phyloP scores from a whole-genome alignment of 768 basidiomycete genomes.

The Vararia minispora region DNA sequence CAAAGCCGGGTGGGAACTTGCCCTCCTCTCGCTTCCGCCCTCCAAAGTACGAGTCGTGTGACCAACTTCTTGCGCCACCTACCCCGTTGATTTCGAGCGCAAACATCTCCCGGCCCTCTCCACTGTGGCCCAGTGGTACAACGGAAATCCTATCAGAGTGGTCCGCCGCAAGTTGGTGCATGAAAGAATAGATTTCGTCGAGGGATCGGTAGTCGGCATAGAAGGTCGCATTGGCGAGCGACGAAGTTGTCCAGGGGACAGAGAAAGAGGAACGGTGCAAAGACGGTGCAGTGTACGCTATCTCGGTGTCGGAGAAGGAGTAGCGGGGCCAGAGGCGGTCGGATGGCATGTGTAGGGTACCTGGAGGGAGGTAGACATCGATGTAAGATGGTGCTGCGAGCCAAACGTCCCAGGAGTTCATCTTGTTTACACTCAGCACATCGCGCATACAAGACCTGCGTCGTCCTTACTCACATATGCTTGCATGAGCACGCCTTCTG shows the following conservation, averaged over 20 bases:
- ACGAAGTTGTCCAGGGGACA: constrained; percentile 15
- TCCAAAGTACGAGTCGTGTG: constrained; percentile 8
- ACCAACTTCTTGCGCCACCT: constrained; percentile 2
- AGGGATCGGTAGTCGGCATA: constrained; percentile 45
- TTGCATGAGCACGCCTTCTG: too few species aligned
- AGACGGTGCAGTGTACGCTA: constrained; percentile 25
- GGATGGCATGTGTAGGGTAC: constrained; percentile 12
- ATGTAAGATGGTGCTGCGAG: constrained; percentile 32
- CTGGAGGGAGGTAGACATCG: constrained; percentile 36
- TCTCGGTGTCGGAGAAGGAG: constrained; percentile 2
- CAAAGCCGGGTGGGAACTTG: constrained; percentile 39
- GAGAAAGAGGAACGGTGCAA: constrained; percentile 13
- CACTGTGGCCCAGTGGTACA: constrained; percentile 42
- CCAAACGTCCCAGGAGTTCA: constrained; percentile 49
- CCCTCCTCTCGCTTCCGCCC: constrained; percentile 10
- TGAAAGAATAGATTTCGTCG: constrained; percentile 40
- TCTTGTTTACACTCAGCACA: too few species aligned
- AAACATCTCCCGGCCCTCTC: constrained; percentile 47
- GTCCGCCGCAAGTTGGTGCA: constrained; percentile 32
- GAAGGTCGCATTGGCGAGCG: constrained; percentile 23
- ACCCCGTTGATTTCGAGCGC: constrained; percentile 37
- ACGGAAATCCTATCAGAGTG: constrained; percentile 38
- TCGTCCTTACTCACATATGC: too few species aligned
- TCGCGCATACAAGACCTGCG: too few species aligned
- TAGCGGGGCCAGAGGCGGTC: constrained; percentile 8